Base-by-base conservation (phyloP, 257 asterid species). In the Plantago elongata region DNA sequence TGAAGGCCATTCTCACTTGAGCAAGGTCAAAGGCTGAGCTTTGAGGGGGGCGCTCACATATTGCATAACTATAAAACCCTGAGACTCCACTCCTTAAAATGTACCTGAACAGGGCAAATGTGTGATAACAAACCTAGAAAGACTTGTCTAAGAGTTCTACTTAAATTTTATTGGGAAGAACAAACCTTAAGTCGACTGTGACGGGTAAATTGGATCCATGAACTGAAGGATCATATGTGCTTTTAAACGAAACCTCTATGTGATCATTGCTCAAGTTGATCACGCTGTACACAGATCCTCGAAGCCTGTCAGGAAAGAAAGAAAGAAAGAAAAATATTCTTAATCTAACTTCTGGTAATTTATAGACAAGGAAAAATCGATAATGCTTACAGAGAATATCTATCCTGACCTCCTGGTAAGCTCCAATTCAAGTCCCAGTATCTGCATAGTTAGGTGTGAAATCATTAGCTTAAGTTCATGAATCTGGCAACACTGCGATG, bases 391-490 rank as follows among this genome's bases (percentile, higher is more conserved):
- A 74, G 14, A 52, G 73, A 78, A 72, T 80, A 80, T 75, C 71
- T 71, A 72, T 69, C 64, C 18, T 72, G 62, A 11, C 83, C 87
- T 37, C 87, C 87, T 15, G 79, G 81, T 48, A 80, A 74, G 74
- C 67, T 80, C 84, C 87, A 80, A 29, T 78, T 83, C 43, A 83
- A 69, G 74, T 83, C 90, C 90, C 84, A 83, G 63, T 80, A 83
- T 48, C 90, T 83, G 79, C 54, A 69, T 17, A 27, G 54, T 54
- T 7, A 22, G 13, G 18, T 6, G 9, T 29, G 6, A 11, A 72
- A 12, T 29, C 54, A 44, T 50, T 34, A 44, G 10, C 51, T 49
- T 5, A 37, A 17, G 40, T 47, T 45, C 56, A 22, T 34, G 40
- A 34, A 34, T 34, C 38, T 34, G 38, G 5, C 38, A 34, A 34